These are phyloP conservation scores for Rosa multiflora DNA, from an alignment of 306 rosid species.

Conservation along the genomic window DNA sequence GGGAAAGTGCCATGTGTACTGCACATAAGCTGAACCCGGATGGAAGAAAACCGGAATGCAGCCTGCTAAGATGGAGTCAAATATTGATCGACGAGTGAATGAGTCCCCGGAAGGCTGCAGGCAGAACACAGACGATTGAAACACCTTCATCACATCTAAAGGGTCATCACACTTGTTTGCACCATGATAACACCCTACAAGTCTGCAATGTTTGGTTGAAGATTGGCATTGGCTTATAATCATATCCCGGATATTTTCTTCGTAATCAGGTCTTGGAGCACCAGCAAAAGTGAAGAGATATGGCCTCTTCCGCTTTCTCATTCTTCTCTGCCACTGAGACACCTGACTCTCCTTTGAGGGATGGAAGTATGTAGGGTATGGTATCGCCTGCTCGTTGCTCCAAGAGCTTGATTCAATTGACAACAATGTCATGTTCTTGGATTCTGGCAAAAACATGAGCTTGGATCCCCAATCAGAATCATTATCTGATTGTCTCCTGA, in stretches of 20 bases:
- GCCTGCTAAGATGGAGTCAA: conserved; percentile 57
- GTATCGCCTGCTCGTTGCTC: conserved; percentile 50
- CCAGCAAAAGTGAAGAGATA: conserved; percentile 53
- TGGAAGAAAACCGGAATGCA: conserved; percentile 64
- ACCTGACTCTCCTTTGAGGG: conserved; percentile 39
- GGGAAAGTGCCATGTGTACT: conserved; percentile 61
- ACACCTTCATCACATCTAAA: conserved; percentile 28
- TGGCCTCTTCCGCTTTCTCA: conserved; percentile 41
- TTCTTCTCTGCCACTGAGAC: conserved; percentile 38
- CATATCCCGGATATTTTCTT: conserved; percentile 20
- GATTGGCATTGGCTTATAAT: conserved; percentile 41
- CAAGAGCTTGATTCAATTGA: conserved; percentile 39
- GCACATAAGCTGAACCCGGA: conserved; percentile 49
- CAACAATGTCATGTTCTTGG: conserved; percentile 48
- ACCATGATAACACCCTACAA: conserved; percentile 28
- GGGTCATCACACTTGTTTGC: conserved; percentile 31
- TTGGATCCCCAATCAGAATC: conserved; percentile 57
- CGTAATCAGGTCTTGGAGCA: conserved; percentile 38
- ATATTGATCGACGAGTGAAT: conserved; percentile 49
- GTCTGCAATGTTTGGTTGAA: conserved; percentile 31
- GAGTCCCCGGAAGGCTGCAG: conserved; percentile 63
- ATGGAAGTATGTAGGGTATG: conserved; percentile 61
- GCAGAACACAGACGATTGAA: conserved; percentile 50
- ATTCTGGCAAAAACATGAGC: conserved; percentile 51
- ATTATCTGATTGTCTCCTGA: conserved; percentile 35